phyloP scores from a whole-genome alignment of 2,329 filamentous ascomycete genomes.

The Colletotrichum sublineola region DNA sequence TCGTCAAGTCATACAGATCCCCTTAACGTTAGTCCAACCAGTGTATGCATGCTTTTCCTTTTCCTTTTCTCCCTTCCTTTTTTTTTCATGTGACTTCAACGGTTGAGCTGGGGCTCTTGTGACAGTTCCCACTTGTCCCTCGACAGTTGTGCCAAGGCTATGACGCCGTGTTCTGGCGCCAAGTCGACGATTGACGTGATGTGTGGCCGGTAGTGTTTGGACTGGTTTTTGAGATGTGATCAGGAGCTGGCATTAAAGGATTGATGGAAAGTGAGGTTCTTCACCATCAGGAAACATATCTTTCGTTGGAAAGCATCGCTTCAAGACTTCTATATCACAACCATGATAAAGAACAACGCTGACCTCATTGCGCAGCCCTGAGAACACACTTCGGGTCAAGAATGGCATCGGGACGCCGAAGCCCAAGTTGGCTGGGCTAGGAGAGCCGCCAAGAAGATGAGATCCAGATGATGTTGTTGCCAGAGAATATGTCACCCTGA shows the following conservation, averaged over 20 bases:
- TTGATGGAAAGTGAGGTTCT: too few relatives aligned
- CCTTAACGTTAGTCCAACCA: constrained; percentile 38
- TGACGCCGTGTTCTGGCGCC: not conserved
- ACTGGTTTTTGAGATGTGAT: not conserved
- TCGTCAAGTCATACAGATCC: constrained; percentile 42
- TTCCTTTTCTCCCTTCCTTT: not conserved
- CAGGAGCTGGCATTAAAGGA: not conserved
- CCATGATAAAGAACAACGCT: not conserved
- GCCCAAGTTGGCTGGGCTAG: not conserved
- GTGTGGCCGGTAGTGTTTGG: not conserved
- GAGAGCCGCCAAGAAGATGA: not conserved
- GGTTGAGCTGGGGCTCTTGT: constrained; percentile 12
- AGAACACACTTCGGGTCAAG: not conserved
- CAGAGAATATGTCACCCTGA: not conserved
- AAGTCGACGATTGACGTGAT: not conserved
- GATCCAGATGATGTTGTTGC: not conserved
- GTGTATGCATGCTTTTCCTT: constrained; percentile 21
- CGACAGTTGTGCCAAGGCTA: constrained; percentile 8
- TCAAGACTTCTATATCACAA: not conserved
- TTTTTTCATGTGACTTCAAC: constrained; percentile 30
- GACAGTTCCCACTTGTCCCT: constrained; percentile 3
- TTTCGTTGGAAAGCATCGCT: too few relatives aligned
- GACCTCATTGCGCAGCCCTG: not conserved
- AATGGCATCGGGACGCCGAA: not conserved
- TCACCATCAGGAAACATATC: not conserved